These are phyloP conservation scores for Nicotiana sylvestris DNA, from an alignment of 257 asterid species.

Conservation along the genomic window DNA sequence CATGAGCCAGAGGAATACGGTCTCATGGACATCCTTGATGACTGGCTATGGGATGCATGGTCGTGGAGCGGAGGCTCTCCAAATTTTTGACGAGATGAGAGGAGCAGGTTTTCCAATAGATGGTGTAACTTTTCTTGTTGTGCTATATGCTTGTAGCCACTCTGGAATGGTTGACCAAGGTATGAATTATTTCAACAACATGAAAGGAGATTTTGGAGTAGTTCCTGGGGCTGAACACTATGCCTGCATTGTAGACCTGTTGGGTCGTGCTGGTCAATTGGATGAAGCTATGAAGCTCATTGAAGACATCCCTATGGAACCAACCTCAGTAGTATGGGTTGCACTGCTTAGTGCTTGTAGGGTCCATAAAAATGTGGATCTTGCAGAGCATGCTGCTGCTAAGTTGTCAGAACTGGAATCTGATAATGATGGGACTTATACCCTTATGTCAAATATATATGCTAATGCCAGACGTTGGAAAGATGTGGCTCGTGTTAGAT, in stretches of 20 bases:
- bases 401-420: slow-evolving; percentile 54
- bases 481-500: slow-evolving; percentile 71
- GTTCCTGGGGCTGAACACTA: slow-evolving; percentile 73
- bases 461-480: slow-evolving; percentile 85
- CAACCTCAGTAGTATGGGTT: slow-evolving; percentile 67
- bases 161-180: slow-evolving; percentile 81
- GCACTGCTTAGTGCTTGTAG: slow-evolving; percentile 81
- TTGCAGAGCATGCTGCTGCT: slow-evolving; percentile 63
- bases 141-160: slow-evolving; percentile 90
- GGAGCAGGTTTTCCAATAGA: slow-evolving; percentile 47
- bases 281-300: slow-evolving; percentile 62
- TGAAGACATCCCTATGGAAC: slow-evolving; percentile 62
- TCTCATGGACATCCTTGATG: slow-evolving; percentile 90
- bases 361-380: slow-evolving; percentile 81
- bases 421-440: slow-evolving; percentile 83
- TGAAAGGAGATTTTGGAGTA: slow-evolving; percentile 54
- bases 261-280: slow-evolving; percentile 88
- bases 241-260: slow-evolving; percentile 80
- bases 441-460: slow-evolving; percentile 78
- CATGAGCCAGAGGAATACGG: slow-evolving; percentile 50
- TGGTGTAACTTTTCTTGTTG: slow-evolving; percentile 75
- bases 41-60: slow-evolving; percentile 92
- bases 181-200: slow-evolving; percentile 56
- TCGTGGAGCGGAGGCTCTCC: slow-evolving; percentile 69
- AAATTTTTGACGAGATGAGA: slow-evolving; percentile 54